Evolutionary conservation across 2,329 filamentous ascomycete species (phyloP), one percentile per base, ranked within the genome.

Genomic region (Colletotrichum eleusines): DNA sequence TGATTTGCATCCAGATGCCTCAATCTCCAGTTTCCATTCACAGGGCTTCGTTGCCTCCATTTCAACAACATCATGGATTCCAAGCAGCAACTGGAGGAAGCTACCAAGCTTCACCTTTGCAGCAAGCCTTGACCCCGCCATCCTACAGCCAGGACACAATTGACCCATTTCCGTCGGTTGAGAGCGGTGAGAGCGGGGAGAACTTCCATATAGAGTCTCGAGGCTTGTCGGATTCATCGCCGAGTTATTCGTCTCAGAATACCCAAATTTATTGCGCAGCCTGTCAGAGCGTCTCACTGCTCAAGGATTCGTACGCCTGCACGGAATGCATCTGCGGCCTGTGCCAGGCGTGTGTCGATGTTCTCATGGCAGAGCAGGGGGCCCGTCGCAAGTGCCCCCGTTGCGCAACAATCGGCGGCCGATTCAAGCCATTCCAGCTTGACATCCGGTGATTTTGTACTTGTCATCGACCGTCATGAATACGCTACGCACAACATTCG

Each of bases 281-380:
- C 58, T 98, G 95, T 78, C 90, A 93, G 74, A 89, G 91, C 46
- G 85, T 94, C 23, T 95, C 92, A 62, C 84, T 91, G 14, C 84
- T 98, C 33, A 91, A 90, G 76, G 92, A 95, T 76, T 96, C 94
- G 42, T 98, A 94, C 78, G 95, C 95, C 28, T 98, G 95, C 80
- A 97, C 95, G 1, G 95, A 98, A 80, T 98, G 96, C 80, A 97
- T 98, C 73, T 97, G 94, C 79, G 95, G 95, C 20, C 88, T 98
- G 60, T 98, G 96, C 80, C 90, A 91, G 73, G 90, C 94, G 70
- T 98, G 95, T 77, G 94, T 98, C 69, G 92, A 94, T 76, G 89
- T 93, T 42, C 85, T 95, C 66, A 90, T 94, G 81, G 89, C 88
- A 75, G 92, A 94, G 78, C 91, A 94, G 78, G 90, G 92, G 61